phyloP scores from a whole-genome alignment of 495 filamentous ascomycete species.

The Trichocladium uniseriatum region DNA sequence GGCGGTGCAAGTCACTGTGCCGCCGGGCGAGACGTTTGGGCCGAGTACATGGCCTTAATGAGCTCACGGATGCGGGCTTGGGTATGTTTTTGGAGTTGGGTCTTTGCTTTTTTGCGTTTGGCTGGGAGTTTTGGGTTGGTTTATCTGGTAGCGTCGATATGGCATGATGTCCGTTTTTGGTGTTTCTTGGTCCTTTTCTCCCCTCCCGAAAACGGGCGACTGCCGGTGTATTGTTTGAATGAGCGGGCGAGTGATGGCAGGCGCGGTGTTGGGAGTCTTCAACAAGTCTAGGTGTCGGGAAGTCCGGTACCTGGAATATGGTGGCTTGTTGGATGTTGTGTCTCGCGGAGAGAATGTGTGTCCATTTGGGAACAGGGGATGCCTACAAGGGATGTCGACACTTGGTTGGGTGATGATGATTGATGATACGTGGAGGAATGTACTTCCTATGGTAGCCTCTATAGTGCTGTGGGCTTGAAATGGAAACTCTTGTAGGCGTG shows the following conservation, averaged over 20 bases:
- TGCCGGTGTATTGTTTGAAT: not conserved
- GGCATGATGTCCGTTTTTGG: not conserved
- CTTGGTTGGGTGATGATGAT: too few relatives aligned
- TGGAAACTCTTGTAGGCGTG: too few relatives aligned
- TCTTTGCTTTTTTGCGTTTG: not conserved
- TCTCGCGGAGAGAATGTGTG: not conserved
- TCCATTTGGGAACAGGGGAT: not conserved
- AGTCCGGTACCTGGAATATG: not conserved
- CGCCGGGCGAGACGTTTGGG: constrained; percentile 38
- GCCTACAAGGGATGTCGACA: too few relatives aligned
- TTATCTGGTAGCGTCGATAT: not conserved
- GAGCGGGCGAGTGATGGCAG: not conserved
- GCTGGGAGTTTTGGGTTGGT: not conserved
- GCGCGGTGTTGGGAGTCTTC: constrained; percentile 4
- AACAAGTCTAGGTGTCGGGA: not conserved
- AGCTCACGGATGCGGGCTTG: not conserved
- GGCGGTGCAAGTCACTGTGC: constrained; percentile 28
- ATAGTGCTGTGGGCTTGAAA: too few relatives aligned
- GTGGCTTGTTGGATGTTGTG: not conserved
- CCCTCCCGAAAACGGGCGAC: too few relatives aligned
- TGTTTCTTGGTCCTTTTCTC: not conserved
- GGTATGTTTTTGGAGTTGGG: not conserved
- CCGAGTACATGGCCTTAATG: constrained; percentile 32
- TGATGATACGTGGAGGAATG: too few relatives aligned
- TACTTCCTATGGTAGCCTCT: too few relatives aligned